Base-by-base conservation (phyloP, 139 green algal species). In the Coccomyxa sp. region DNA sequence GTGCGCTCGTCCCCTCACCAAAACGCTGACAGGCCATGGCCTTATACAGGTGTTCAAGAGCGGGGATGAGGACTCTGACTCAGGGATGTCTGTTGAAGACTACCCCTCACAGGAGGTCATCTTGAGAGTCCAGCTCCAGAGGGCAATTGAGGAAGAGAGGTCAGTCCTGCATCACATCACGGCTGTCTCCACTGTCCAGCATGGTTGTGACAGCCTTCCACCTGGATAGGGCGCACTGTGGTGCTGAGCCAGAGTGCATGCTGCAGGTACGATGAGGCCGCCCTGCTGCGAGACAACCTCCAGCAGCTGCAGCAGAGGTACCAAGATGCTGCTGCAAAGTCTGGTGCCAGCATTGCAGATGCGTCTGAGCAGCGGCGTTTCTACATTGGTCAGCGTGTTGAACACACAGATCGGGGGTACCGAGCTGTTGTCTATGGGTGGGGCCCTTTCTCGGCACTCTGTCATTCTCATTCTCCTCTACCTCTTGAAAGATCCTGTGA, bases 201-300 rank as follows among this genome's bases (percentile, higher is more conserved):
- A 58, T 16, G 44, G 14, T 58, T 12, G 14, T 16, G 16, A 16
- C 12, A 58, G 12, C 12, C 44, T 29, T 29, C 14, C 44, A 16
- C 44, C 44, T 58, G 44, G 16, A 58, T 58, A 58, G 44, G 14
- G 44, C 44, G 16, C 44, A 58, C 44, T 58, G 14, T 29, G 5
- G 64, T 37, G 64, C 64, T 71, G 2, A 34, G 2, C 27, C 29
- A 71, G 64, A 39, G 31, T 54, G 14, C 36, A 73, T 40, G 10
- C 37, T 77, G 70, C 83, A 93, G 89, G 27, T 97, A 97, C 55
- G 80, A 79, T 37, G 86, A 93, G 8, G 92, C 92, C 6, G 89
- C 92, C 7, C 75, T 68, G 39, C 83, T 91, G 70, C 82, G 93
- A 0, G 93, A 97, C 81, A 74, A 88, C 68, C 81, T 97, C 54